Evolutionary conservation across 495 filamentous ascomycete genomes (phyloP).

Genomic region (Penicillium ucsense): DNA sequence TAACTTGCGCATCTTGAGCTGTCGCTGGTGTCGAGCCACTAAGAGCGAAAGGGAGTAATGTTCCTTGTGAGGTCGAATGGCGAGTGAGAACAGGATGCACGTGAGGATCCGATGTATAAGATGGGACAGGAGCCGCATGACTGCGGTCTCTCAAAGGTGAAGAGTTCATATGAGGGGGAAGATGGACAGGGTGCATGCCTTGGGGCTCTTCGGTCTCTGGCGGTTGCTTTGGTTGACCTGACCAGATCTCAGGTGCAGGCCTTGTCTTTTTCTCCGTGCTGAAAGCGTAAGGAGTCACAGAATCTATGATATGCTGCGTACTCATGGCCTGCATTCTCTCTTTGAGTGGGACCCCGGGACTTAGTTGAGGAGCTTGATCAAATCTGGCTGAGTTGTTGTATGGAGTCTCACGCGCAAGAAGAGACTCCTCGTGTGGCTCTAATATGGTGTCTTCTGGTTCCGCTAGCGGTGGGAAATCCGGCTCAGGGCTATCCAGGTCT

Average conservation of each 20-base stretch:
- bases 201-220: conserved; percentile 4
- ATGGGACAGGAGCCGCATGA: conserved; percentile 1
- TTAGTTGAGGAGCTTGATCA: background rate
- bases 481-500: conserved; percentile 28
- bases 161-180: background rate
- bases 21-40: conserved; percentile 26
- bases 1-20: conserved; percentile 30
- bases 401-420: conserved; percentile 26
- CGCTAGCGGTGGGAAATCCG: conserved; percentile 1
- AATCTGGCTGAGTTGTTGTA: conserved; percentile 17
- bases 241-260: conserved; percentile 6
- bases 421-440: conserved; percentile 7
- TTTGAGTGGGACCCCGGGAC: conserved; percentile 2
- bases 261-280: conserved; percentile 32
- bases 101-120: background rate
- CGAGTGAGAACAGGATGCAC: background rate
- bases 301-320: conserved; percentile 43
- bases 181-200: background rate
- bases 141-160: background rate
- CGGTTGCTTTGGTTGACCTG: background rate
- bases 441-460: conserved; percentile 8
- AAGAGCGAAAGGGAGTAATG: conserved; percentile 21
- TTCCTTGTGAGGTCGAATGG: conserved; percentile 4
- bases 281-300: conserved; percentile 38
- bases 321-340: conserved; percentile 25